These are phyloP conservation scores for Termitomyces sp. DNA, from an alignment of 1,284 basidiomycete species.

Conservation along the genomic window DNA sequence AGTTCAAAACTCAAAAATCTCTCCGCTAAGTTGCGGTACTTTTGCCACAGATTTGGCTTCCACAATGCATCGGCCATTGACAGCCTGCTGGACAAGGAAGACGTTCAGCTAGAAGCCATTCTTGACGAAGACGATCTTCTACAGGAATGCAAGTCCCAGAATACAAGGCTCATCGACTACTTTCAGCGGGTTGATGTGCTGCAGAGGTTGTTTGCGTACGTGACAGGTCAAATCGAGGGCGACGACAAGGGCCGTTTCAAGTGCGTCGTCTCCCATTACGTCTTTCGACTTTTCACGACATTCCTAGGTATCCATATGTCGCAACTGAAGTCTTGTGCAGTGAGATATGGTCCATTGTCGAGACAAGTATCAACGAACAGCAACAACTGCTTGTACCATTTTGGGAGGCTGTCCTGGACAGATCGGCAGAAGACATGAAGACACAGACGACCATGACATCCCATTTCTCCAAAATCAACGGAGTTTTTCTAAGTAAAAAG, in stretches of 20 bases:
- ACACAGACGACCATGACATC: constrained; percentile 72
- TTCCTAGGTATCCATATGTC: constrained; percentile 82
- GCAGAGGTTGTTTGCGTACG: constrained; percentile 76
- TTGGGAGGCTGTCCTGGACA: constrained; percentile 90
- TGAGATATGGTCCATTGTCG: constrained; percentile 93
- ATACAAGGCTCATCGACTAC: constrained; percentile 83
- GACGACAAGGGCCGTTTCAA: constrained; percentile 73
- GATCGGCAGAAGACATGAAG: constrained; percentile 74
- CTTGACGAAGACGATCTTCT: constrained; percentile 93
- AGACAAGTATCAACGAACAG: constrained; percentile 77
- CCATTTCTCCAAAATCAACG: constrained; percentile 87
- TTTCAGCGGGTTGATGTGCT: constrained; percentile 78
- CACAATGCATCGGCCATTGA: constrained; percentile 80
- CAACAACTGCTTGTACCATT: constrained; percentile 75
- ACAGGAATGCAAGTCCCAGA: constrained; percentile 94
- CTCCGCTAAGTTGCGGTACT: constrained; percentile 20
- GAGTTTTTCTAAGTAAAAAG: constrained; percentile 82
- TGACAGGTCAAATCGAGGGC: constrained; percentile 79
- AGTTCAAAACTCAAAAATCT: constrained; percentile 17
- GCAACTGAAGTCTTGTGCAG: constrained; percentile 95
- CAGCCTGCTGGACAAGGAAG: constrained; percentile 78
- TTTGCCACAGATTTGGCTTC: constrained; percentile 70
- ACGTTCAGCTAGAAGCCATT: constrained; percentile 83
- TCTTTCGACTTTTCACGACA: constrained; percentile 1
- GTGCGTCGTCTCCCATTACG: constrained; percentile 39